Conservation (phyloP, 805 yeast genomes). For the Jamesozyma rosinii region DNA sequence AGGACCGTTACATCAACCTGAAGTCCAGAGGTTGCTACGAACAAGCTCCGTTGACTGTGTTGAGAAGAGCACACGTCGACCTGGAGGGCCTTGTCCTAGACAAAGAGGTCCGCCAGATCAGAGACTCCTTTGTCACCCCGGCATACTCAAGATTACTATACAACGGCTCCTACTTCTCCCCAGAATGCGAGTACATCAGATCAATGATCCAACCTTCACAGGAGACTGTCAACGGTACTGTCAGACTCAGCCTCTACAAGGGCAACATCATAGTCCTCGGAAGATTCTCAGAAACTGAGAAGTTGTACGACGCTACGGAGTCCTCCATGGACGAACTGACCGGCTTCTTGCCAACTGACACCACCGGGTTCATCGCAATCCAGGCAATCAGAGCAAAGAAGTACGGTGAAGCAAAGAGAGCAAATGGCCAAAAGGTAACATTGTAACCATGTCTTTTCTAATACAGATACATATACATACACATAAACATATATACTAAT, state of each 20-base stretch:
- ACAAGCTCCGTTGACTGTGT: conserved; percentile 93
- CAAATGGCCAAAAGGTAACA: conserved; percentile 46
- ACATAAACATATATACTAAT: too few species aligned
- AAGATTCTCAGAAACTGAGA: conserved; percentile 91
- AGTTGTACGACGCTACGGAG: conserved; percentile 93
- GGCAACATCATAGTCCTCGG: conserved; percentile 80
- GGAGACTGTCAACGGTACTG: conserved; percentile 90
- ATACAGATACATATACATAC: neutral
- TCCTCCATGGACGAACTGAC: conserved; percentile 99
- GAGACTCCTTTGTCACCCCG: conserved; percentile 94
- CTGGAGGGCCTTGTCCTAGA: conserved; percentile 94
- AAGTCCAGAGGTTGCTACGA: conserved; percentile 99
- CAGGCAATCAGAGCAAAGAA: conserved; percentile 98
- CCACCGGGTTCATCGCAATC: conserved; percentile 94
- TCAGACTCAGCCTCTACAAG: conserved; percentile 88
- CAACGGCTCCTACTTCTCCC: conserved; percentile 96
- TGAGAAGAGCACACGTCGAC: conserved; percentile 91
- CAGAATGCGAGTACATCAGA: conserved; percentile 95
- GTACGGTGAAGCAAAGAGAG: conserved; percentile 91
- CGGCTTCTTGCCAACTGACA: conserved; percentile 94
- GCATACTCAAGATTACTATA: conserved; percentile 81
- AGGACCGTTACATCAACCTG: conserved; percentile 96
- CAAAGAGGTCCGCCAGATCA: conserved; percentile 93
- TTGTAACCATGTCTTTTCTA: conserved; percentile 18
- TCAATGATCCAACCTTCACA: conserved; percentile 92